A percentile compares a stretch with the other conserved stretches of the same genome.
phyloP scores from a whole-genome alignment of 768 basidiomycete species.

The Hypholoma fasciculare region DNA sequence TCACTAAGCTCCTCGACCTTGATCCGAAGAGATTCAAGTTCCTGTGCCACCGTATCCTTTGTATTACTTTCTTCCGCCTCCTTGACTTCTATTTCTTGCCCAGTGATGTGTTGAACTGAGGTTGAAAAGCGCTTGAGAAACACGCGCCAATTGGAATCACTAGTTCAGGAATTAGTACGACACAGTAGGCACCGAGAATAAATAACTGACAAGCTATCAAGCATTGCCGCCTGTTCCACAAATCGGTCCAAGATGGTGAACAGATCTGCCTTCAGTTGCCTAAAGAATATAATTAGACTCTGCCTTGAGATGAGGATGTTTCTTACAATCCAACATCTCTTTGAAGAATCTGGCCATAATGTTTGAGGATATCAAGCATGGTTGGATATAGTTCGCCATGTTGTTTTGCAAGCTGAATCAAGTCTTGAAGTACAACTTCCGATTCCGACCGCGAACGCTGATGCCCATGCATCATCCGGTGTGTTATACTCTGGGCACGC shows the following conservation, averaged over 20 bases:
- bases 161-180: conserved; percentile 28
- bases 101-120: conserved; percentile 68
- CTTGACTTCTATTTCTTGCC: conserved; percentile 58
- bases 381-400: conserved; percentile 63
- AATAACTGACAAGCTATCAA: conserved; percentile 63
- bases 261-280: conserved; percentile 62
- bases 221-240: conserved; percentile 54
- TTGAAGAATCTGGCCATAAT: conserved; percentile 56
- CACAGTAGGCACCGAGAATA: background rate
- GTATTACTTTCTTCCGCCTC: conserved; percentile 35
- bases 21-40: conserved; percentile 56
- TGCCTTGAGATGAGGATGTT: background rate
- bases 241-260: conserved; percentile 65
- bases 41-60: conserved; percentile 51
- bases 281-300: conserved; percentile 24
- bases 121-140: conserved; percentile 61
- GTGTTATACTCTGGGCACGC: conserved; percentile 41
- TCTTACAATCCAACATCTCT: conserved; percentile 61
- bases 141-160: conserved; percentile 64
- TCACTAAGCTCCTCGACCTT: conserved; percentile 65
- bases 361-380: conserved; percentile 60
- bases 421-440: conserved; percentile 55
- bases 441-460: conserved; percentile 46
- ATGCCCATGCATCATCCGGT: conserved; percentile 25
- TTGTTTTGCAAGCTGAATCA: conserved; percentile 59